Percentiles rank a stretch among this genome's conserved stretches.
phyloP scores from a whole-genome alignment of 2,329 filamentous ascomycete genomes.

The Beauveria varroae region DNA sequence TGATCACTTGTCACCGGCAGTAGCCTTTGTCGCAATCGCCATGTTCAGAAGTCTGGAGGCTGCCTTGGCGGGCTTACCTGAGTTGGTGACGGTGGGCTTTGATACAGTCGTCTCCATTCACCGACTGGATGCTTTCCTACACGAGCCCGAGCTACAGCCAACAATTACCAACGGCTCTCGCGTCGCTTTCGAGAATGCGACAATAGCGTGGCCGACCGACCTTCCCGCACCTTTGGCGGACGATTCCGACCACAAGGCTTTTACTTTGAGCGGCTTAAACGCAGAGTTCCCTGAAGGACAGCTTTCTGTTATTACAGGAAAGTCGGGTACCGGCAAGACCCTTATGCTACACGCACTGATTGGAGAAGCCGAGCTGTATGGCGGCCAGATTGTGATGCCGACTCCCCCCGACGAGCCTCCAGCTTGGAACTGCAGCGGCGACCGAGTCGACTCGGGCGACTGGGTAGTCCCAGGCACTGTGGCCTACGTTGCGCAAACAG shows the following conservation, averaged over 20 bases:
- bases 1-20: constrained; percentile 57
- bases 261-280: constrained; percentile 56
- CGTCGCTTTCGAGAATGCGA: constrained; percentile 60
- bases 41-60: constrained; percentile 66
- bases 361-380: constrained; percentile 64
- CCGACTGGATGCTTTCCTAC: constrained; percentile 64
- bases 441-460: constrained; percentile 50
- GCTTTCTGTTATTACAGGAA: constrained; percentile 67
- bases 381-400: constrained; percentile 53
- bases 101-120: constrained; percentile 65
- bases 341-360: constrained; percentile 65
- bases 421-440: constrained; percentile 34
- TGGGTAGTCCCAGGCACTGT: constrained; percentile 65
- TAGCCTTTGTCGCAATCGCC: constrained; percentile 72
- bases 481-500: constrained; percentile 71
- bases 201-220: constrained; percentile 67
- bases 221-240: constrained; percentile 28
- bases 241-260: constrained; percentile 44
- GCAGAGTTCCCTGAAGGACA: constrained; percentile 62
- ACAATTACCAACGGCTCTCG: constrained; percentile 48
- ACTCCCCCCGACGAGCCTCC: constrained; percentile 38
- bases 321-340: constrained; percentile 72
- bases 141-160: constrained; percentile 54
- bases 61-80: constrained; percentile 64
- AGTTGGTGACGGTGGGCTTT: constrained; percentile 61